phyloP scores from a whole-genome alignment of 2,329 filamentous ascomycete genomes.

The Fusarium cyanostomum region DNA sequence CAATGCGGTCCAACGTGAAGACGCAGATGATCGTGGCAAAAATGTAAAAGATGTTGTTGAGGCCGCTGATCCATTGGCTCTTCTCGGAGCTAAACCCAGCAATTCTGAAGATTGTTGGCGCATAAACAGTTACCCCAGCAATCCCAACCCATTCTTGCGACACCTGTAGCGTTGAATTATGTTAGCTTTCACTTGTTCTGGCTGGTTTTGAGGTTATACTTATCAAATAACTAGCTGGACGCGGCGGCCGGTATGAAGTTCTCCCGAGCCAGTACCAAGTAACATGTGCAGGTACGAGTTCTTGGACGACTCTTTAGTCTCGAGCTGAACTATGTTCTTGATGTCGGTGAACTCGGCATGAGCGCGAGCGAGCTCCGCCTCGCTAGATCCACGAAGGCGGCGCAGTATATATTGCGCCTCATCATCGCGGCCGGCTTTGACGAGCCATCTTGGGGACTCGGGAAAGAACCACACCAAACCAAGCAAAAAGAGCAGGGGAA shows the following conservation, averaged over 20 bases:
- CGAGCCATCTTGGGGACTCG: conserved; percentile 74
- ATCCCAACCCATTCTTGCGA: conserved; percentile 56
- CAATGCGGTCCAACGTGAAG: conserved; percentile 75
- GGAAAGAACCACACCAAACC: conserved; percentile 71
- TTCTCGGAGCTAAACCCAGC: conserved; percentile 71
- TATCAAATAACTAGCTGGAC: conserved; percentile 76
- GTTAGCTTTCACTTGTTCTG: not conserved
- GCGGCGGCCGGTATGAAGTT: conserved; percentile 72
- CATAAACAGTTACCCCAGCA: conserved; percentile 72
- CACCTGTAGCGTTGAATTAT: conserved; percentile 7
- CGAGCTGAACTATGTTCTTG: conserved; percentile 58
- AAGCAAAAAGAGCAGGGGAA: conserved; percentile 68
- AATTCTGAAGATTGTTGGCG: conserved; percentile 69
- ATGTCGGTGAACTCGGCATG: conserved; percentile 76
- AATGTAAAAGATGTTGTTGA: conserved; percentile 63
- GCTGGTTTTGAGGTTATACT: not conserved
- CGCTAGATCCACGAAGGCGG: conserved; percentile 68
- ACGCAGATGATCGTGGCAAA: conserved; percentile 74
- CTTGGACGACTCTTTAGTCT: conserved; percentile 66
- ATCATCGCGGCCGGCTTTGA: conserved; percentile 71
- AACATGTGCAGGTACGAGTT: conserved; percentile 73
- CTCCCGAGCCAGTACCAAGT: conserved; percentile 70
- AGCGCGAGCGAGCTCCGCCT: conserved; percentile 61
- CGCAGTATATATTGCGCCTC: conserved; percentile 73
- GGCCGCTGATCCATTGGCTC: conserved; percentile 70